Evolutionary conservation across 768 basidiomycete species (phyloP).

Genomic region (Phanerochaete sordida): DNA sequence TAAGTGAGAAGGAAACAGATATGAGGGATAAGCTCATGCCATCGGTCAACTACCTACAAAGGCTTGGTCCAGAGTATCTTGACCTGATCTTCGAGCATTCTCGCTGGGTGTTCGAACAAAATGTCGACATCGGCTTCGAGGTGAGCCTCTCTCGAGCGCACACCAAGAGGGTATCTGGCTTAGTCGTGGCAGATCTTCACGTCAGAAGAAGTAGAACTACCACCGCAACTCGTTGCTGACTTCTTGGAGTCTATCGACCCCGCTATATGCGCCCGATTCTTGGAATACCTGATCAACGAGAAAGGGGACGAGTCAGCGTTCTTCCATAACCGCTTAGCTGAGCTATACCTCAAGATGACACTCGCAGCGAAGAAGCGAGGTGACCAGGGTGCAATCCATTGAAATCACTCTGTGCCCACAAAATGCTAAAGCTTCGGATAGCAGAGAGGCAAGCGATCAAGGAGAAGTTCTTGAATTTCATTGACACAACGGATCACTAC

Average conservation of each 20-base stretch:
- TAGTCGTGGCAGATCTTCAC: slow-evolving; percentile 72
- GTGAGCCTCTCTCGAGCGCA: slow-evolving; percentile 30
- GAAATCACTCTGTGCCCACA: slow-evolving; percentile 9
- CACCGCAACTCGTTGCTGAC: slow-evolving; percentile 68
- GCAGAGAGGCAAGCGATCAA: slow-evolving; percentile 53
- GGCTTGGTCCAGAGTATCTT: slow-evolving; percentile 79
- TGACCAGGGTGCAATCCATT: slow-evolving; percentile 60
- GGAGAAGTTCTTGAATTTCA: slow-evolving; percentile 71
- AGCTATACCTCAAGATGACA: slow-evolving; percentile 77
- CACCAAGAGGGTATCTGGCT: neutral
- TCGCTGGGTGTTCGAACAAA: slow-evolving; percentile 79
- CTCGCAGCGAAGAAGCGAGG: slow-evolving; percentile 51
- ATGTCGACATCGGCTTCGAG: slow-evolving; percentile 73
- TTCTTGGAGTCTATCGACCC: slow-evolving; percentile 74
- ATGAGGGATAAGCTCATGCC: slow-evolving; percentile 76
- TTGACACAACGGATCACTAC: slow-evolving; percentile 67
- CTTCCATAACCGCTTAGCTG: slow-evolving; percentile 89
- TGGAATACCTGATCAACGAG: slow-evolving; percentile 81
- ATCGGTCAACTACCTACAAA: slow-evolving; percentile 87
- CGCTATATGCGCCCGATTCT: slow-evolving; percentile 68
- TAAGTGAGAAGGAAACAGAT: slow-evolving; percentile 77
- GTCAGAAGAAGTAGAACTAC: slow-evolving; percentile 91
- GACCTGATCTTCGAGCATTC: slow-evolving; percentile 79
- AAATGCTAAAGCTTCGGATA: neutral
- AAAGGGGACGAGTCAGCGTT: slow-evolving; percentile 59